phyloP scores from a whole-genome alignment of 305 asterid species.

The Fraxinus sp. region DNA sequence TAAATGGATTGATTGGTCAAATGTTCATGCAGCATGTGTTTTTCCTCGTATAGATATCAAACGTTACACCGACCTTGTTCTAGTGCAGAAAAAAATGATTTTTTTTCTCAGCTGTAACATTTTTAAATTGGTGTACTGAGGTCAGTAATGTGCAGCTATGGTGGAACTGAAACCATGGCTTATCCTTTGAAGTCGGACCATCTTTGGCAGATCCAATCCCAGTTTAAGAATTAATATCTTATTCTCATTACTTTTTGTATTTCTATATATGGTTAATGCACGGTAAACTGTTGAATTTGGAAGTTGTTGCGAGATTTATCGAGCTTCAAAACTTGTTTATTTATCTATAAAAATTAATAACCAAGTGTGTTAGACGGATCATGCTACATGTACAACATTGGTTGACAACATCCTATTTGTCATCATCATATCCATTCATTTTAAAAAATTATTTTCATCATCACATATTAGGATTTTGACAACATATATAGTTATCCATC shows the following conservation, averaged over 20 bases:
- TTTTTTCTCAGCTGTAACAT: not conserved
- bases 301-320: not conserved
- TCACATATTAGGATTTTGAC: too few species aligned
- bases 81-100: not conserved
- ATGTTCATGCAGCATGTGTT: not conserved
- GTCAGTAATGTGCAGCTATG: slow-evolving; percentile 33
- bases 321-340: not conserved
- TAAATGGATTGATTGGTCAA: slow-evolving; percentile 19
- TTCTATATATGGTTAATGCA: not conserved
- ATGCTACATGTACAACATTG: too few species aligned
- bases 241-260: too few species aligned
- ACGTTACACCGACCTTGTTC: not conserved
- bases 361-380: too few species aligned
- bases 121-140: slow-evolving; percentile 27
- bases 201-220: too few species aligned
- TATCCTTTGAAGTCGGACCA: too few species aligned
- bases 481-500: too few species aligned
- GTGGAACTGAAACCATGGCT: slow-evolving; percentile 21
- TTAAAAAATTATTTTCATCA: too few species aligned
- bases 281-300: not conserved
- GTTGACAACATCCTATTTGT: too few species aligned
- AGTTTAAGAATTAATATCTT: too few species aligned
- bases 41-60: slow-evolving; percentile 25
- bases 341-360: too few species aligned
- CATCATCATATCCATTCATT: too few species aligned